phyloP scores from a whole-genome alignment of 805 yeast genomes.

The Metahyphopichia silvanorum region DNA sequence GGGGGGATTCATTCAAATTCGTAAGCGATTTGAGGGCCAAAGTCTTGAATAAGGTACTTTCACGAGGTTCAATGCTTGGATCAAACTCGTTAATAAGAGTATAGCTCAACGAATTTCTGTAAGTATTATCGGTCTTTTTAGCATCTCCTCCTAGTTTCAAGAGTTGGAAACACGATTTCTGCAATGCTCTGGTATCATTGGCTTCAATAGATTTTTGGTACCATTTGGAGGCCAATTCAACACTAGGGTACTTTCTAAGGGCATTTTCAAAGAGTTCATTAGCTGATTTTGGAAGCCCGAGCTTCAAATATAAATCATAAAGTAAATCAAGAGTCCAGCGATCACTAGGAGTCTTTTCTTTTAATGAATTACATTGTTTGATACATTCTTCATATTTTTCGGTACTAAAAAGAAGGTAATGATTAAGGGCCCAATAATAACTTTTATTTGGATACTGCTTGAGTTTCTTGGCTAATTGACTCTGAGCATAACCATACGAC shows the following conservation, averaged over 20 bases:
- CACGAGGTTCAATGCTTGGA: conserved; percentile 40
- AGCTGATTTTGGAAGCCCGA: conserved; percentile 37
- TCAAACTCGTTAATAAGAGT: conserved; percentile 35
- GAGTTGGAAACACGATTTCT: conserved; percentile 34
- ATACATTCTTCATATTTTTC: conserved; percentile 33
- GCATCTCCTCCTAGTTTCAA: conserved; percentile 40
- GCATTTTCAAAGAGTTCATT: conserved; percentile 54
- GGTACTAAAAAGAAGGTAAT: conserved; percentile 28
- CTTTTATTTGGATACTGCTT: conserved; percentile 55
- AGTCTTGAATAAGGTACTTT: conserved; percentile 50
- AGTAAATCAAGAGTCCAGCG: conserved; percentile 48
- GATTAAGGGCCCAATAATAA: conserved; percentile 47
- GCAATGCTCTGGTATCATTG: conserved; percentile 49
- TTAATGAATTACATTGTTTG: conserved; percentile 22
- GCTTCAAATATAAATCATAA: conserved; percentile 39
- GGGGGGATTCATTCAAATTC: conserved; percentile 41
- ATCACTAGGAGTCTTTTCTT: conserved; percentile 49
- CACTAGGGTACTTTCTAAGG: conserved; percentile 53
- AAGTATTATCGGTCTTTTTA: conserved; percentile 22
- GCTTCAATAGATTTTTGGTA: conserved; percentile 48
- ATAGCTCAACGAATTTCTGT: conserved; percentile 50
- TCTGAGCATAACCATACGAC: conserved; percentile 51
- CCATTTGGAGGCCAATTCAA: conserved; percentile 52
- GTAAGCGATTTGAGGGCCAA: conserved; percentile 60
- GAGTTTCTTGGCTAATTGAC: conserved; percentile 45